Percentiles rank a stretch among this genome's conserved stretches.
These are phyloP conservation scores for Phragmites australis DNA, from an alignment of 176 grass and related monocot genomes.

Conservation along the genomic window DNA sequence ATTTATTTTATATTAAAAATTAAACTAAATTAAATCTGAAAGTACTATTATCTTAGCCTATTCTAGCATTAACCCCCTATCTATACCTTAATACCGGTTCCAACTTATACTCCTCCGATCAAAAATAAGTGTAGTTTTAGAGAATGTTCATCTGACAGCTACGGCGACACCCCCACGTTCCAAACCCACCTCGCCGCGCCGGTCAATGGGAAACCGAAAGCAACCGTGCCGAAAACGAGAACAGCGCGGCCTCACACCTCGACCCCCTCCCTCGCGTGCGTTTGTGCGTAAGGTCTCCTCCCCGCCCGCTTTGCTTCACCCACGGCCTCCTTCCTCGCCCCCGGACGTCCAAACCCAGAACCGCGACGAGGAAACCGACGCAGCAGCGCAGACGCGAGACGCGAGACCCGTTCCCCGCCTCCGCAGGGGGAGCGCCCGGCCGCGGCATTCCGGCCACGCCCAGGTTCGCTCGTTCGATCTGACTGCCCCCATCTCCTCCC, in stretches of 20 bases:
- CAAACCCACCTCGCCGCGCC: neutral
- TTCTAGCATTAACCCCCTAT: no score
- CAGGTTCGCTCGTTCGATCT: constrained; percentile 11
- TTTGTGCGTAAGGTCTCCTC: neutral
- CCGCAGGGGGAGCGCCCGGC: neutral
- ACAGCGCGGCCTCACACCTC: neutral
- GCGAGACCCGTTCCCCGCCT: neutral
- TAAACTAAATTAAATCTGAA: no score
- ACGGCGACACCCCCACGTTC: neutral
- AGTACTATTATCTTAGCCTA: no score
- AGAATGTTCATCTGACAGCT: neutral
- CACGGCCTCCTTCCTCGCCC: neutral
- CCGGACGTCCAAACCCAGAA: constrained; percentile 7
- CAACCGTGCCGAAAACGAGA: neutral
- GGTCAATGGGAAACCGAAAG: neutral
- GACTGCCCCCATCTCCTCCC: neutral
- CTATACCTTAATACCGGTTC: no score
- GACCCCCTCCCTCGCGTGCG: neutral
- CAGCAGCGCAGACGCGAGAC: neutral
- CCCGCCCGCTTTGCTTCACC: neutral
- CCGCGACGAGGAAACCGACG: neutral
- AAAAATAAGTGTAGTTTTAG: no score
- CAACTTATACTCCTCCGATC: no score
- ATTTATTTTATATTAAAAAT: no score
- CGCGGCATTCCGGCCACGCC: neutral